Evolutionary conservation across 768 basidiomycete genomes (phyloP).

Genomic region (Candolleomyces efflorescens): DNA sequence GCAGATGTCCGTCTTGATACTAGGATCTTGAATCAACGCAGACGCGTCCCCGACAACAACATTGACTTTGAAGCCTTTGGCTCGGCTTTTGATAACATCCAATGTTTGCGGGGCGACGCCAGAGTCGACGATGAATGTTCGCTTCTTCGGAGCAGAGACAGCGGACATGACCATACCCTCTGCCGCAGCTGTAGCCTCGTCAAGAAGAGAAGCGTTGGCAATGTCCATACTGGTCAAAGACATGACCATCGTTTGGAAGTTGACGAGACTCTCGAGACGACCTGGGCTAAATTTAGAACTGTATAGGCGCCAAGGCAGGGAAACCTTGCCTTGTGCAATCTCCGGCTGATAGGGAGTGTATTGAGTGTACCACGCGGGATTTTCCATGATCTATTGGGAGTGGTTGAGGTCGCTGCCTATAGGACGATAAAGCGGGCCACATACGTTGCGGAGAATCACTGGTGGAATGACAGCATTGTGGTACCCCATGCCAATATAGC

Average conservation of each 20-base stretch:
- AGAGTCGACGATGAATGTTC: constrained; percentile 79
- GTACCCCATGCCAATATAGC: constrained; percentile 98
- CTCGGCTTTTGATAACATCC: constrained; percentile 84
- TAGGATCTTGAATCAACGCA: constrained; percentile 46
- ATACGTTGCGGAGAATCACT: constrained; percentile 87
- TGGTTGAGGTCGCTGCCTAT: background rate
- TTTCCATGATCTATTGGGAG: constrained; percentile 71
- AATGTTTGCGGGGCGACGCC: constrained; percentile 87
- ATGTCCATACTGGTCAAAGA: constrained; percentile 94
- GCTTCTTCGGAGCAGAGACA: constrained; percentile 64
- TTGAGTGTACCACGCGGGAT: constrained; percentile 97
- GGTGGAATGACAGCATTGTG: constrained; percentile 94
- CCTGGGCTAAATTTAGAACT: constrained; percentile 40
- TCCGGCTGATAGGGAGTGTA: constrained; percentile 97
- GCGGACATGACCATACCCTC: constrained; percentile 98
- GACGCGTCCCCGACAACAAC: constrained; percentile 64
- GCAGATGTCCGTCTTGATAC: constrained; percentile 60
- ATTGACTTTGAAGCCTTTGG: constrained; percentile 90
- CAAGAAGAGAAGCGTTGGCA: constrained; percentile 92
- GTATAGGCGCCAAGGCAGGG: background rate
- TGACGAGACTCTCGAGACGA: constrained; percentile 93
- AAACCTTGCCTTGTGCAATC: constrained; percentile 83
- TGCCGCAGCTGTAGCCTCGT: constrained; percentile 92
- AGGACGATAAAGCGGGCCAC: constrained; percentile 10
- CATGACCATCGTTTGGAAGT: constrained; percentile 95